Evolutionary conservation across 441 rosid genomes (phyloP).

Genomic region (Erodium moschatum): DNA sequence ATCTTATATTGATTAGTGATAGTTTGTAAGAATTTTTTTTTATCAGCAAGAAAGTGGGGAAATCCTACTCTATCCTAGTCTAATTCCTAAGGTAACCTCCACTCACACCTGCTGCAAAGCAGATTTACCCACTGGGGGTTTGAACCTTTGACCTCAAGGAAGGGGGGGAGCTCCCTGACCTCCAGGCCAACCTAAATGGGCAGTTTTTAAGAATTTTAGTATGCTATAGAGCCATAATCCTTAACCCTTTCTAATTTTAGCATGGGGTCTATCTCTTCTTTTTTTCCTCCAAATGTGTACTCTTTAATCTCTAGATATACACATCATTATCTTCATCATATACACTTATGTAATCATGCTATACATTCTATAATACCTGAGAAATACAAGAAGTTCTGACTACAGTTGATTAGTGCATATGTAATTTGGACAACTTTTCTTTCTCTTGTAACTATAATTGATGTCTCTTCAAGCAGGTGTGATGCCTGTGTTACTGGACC

Average conservation of each 20-base stretch:
- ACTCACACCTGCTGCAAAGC: no score
- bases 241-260: not conserved
- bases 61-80: no score
- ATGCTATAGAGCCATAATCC: slow-evolving; percentile 1
- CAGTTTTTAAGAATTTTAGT: not conserved
- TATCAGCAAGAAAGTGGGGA: no score
- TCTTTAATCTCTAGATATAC: not conserved
- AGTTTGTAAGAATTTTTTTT: not conserved
- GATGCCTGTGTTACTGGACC: slow-evolving; percentile 68
- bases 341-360: not conserved
- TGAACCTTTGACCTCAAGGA: no score
- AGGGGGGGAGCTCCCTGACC: no score
- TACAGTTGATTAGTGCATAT: no score
- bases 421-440: not conserved
- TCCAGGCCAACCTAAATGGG: no score
- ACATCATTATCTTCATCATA: not conserved
- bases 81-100: no score
- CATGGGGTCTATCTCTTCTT: not conserved
- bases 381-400: not conserved
- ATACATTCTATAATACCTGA: not conserved
- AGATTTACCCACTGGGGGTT: no score
- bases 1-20: not conserved
- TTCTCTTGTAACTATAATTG: slow-evolving; percentile 9
- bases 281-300: not conserved
- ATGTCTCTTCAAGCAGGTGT: slow-evolving; percentile 42